A percentile compares a stretch with the other conserved stretches of the same genome.
These are phyloP conservation scores for Paramecium sexaurelia DNA, from an alignment of 73 alveolate species.

Conservation along the genomic window DNA sequence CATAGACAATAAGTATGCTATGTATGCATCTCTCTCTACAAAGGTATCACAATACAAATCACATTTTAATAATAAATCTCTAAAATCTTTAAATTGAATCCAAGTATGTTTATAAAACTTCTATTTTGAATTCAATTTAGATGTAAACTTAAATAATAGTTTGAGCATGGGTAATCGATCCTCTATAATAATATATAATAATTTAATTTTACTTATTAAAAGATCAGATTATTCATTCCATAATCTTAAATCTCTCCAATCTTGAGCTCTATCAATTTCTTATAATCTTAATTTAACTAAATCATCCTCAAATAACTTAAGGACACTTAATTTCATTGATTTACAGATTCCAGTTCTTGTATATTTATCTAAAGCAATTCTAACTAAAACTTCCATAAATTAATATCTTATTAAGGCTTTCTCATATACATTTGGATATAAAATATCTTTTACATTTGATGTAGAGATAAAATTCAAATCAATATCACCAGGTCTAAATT, in stretches of 20 bases:
- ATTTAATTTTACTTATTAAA: neutral
- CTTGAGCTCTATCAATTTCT: slow-evolving; percentile 37
- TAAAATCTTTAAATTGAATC: slow-evolving; percentile 50
- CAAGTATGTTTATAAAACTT: slow-evolving; percentile 47
- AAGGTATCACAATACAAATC: slow-evolving; percentile 57
- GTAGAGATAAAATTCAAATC: slow-evolving; percentile 68
- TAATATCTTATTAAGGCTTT: slow-evolving; percentile 70
- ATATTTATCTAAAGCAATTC: slow-evolving; percentile 73
- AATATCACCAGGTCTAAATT: slow-evolving; percentile 62
- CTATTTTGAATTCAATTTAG: slow-evolving; percentile 37
- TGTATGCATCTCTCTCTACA: slow-evolving; percentile 66
- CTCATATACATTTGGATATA: slow-evolving; percentile 55
- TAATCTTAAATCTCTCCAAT: slow-evolving; percentile 67
- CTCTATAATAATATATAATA: neutral
- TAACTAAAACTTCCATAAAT: slow-evolving; percentile 70
- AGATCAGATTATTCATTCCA: slow-evolving; percentile 70
- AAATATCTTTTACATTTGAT: slow-evolving; percentile 13
- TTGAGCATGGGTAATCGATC: slow-evolving; percentile 51
- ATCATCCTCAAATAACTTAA: slow-evolving; percentile 28
- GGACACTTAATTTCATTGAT: slow-evolving; percentile 10
- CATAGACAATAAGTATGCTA: slow-evolving; percentile 67
- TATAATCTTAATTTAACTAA: neutral
- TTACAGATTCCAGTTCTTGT: slow-evolving; percentile 34
- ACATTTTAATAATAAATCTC: slow-evolving; percentile 51
- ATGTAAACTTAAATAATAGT: slow-evolving; percentile 42